Conservation (phyloP, 192 early-diverging fungal genomes). For the Coemansia sp. region DNA sequence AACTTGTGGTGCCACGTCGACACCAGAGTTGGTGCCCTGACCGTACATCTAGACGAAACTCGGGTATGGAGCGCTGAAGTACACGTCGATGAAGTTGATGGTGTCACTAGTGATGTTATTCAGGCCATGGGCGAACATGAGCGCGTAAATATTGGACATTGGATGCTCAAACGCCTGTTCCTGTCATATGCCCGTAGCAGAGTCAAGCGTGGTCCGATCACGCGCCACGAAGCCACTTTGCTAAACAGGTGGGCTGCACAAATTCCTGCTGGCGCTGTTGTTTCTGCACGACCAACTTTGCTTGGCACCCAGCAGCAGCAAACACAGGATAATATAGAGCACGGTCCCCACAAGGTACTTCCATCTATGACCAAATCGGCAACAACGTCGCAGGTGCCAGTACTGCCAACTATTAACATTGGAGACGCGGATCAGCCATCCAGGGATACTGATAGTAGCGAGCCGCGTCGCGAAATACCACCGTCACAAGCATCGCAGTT, state of each 20-base stretch:
- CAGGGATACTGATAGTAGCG: neutral
- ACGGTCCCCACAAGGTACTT: neutral
- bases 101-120: constrained; percentile 37
- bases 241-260: constrained; percentile 54
- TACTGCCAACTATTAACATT: no score
- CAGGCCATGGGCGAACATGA: constrained; percentile 38
- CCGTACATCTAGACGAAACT: constrained; percentile 78
- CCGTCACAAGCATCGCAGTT: constrained; percentile 3
- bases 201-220: constrained; percentile 73
- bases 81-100: constrained; percentile 77
- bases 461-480: neutral
- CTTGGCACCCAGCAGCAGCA: constrained; percentile 1
- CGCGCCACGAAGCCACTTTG: constrained; percentile 51
- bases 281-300: constrained; percentile 16
- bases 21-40: constrained; percentile 83
- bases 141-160: constrained; percentile 49
- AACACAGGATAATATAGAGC: constrained; percentile 1
- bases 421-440: no score
- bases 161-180: constrained; percentile 53
- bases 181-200: constrained; percentile 64
- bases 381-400: no score
- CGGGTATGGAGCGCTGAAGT: constrained; percentile 86
- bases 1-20: constrained; percentile 92
- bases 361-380: no score
- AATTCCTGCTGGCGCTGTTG: constrained; percentile 40